Conservation (phyloP, 2,329 filamentous ascomycete species). For the Apiospora sp. region DNA sequence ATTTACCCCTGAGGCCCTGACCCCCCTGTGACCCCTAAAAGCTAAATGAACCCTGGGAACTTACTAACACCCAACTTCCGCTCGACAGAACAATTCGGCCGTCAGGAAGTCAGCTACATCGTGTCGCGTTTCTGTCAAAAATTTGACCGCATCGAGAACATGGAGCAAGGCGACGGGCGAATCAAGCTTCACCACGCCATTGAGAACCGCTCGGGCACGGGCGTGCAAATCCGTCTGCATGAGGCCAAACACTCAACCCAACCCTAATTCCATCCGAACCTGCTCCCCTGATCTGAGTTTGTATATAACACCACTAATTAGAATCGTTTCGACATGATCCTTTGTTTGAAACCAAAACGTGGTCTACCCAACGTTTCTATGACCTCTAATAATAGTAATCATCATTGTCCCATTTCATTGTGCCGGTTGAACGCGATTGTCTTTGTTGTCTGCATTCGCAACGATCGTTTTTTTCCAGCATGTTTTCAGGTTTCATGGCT, state of each 20-base stretch:
- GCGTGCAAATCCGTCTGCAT: conserved; percentile 44
- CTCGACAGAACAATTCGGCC: conserved; percentile 37
- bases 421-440: background rate
- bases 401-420: background rate
- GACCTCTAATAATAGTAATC: background rate
- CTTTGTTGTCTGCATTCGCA: background rate
- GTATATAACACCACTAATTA: conserved; percentile 8
- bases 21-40: background rate
- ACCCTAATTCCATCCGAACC: conserved; percentile 16
- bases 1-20: background rate
- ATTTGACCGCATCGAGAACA: conserved; percentile 39
- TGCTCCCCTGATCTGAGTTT: background rate
- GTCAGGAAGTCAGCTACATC: conserved; percentile 37
- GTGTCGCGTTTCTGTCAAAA: conserved; percentile 38
- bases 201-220: conserved; percentile 42
- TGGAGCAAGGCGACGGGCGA: conserved; percentile 39
- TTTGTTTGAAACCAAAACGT: conserved; percentile 5
- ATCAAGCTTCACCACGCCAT: conserved; percentile 39
- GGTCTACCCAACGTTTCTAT: background rate
- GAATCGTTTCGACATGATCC: background rate
- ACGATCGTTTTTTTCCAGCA: background rate
- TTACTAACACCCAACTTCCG: background rate
- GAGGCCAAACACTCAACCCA: conserved; percentile 31
- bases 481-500: background rate
- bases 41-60: background rate